Conservation (phyloP, 2,329 filamentous ascomycete species). For the Fusarium avenaceum region DNA sequence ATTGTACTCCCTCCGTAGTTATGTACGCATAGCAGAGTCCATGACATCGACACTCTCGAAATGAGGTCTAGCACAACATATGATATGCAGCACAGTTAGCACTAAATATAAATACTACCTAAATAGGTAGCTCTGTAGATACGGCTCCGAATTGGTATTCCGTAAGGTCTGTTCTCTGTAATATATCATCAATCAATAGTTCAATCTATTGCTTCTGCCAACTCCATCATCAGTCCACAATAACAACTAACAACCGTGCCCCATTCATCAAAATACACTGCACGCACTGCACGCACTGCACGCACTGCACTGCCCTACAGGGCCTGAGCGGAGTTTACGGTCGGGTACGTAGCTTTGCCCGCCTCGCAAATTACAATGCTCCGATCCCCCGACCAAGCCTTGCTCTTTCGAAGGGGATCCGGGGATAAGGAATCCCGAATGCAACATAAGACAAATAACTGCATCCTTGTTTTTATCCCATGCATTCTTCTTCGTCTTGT, state of each 20-base stretch:
- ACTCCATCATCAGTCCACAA: slow-evolving; percentile 2
- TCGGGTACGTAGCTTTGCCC: background rate
- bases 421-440: slow-evolving; percentile 25
- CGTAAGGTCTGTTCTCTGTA: too few species aligned
- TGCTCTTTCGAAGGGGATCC: slow-evolving; percentile 7
- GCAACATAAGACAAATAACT: slow-evolving; percentile 5
- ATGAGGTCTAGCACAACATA: slow-evolving; percentile 3
- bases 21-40: slow-evolving; percentile 7
- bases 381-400: slow-evolving; percentile 8
- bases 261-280: background rate
- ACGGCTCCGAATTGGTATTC: too few species aligned
- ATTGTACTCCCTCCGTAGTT: background rate
- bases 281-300: too few species aligned
- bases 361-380: slow-evolving; percentile 19
- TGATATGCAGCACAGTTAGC: too few species aligned
- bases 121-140: background rate
- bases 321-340: slow-evolving; percentile 34
- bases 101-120: too few species aligned
- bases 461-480: background rate
- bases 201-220: background rate
- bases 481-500: background rate
- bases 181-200: too few species aligned
- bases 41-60: slow-evolving; percentile 21
- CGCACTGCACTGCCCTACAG: slow-evolving; percentile 6
- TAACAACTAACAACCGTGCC: background rate